Evolutionary conservation across 179 eudicot genomes (phyloP).

Genomic region (Spergularia azorica): DNA sequence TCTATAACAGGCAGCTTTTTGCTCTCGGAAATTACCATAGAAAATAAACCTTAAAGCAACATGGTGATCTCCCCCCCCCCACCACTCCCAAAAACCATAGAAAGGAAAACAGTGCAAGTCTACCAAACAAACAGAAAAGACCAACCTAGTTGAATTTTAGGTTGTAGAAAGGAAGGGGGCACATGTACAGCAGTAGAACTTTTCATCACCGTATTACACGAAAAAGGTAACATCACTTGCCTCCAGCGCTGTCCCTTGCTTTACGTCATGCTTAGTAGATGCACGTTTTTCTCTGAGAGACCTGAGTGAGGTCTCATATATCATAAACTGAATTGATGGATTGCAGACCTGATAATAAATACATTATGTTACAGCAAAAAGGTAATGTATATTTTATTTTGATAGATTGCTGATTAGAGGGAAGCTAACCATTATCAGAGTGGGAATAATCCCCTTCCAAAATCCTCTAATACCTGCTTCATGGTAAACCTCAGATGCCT

Average conservation of each 20-base stretch:
- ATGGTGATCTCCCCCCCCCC: no score
- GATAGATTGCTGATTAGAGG: background rate
- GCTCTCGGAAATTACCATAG: no score
- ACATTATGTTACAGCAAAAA: conserved; percentile 10
- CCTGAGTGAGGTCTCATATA: conserved; percentile 74
- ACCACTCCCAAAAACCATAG: no score
- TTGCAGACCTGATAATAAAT: conserved; percentile 68
- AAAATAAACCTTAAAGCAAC: no score
- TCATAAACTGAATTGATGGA: conserved; percentile 97
- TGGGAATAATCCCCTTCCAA: conserved; percentile 94
- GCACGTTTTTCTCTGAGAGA: conserved; percentile 63
- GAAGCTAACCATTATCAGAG: conserved; percentile 75
- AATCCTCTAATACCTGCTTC: conserved; percentile 91
- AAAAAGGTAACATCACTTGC: conserved; percentile 29
- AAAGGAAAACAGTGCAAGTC: no score
- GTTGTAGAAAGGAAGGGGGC: background rate
- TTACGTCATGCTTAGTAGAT: conserved; percentile 44
- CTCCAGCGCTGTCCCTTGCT: conserved; percentile 72
- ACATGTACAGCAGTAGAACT: background rate
- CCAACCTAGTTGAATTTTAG: background rate
- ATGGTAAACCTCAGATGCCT: conserved; percentile 84
- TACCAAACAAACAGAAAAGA: no score
- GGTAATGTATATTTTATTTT: background rate
- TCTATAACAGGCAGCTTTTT: no score
- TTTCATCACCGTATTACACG: background rate